Conservation (phyloP, 352 stramenopile species). For the Blastocystis sp. region DNA sequence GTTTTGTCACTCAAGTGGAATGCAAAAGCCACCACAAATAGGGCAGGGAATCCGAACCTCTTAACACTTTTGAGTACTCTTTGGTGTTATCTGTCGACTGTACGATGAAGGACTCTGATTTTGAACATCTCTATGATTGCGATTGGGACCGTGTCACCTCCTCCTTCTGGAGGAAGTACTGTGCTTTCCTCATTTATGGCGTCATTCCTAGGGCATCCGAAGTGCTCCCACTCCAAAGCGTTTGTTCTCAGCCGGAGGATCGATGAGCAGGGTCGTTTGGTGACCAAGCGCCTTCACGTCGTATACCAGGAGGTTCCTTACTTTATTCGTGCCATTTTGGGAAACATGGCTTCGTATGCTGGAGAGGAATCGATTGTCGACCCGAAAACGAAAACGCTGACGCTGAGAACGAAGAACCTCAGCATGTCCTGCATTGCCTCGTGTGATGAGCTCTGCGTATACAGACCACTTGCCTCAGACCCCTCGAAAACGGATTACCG, state of each 20-base stretch:
- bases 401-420: constrained; percentile 59
- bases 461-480: constrained; percentile 15
- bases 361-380: constrained; percentile 68
- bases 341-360: constrained; percentile 56
- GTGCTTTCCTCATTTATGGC: neutral
- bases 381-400: constrained; percentile 63
- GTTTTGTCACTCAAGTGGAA: no score
- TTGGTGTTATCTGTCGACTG: constrained; percentile 57
- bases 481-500: constrained; percentile 21
- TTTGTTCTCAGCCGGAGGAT: constrained; percentile 39
- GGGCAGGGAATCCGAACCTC: neutral
- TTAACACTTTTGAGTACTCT: constrained; percentile 64
- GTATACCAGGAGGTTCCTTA: constrained; percentile 65
- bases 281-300: constrained; percentile 65
- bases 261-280: constrained; percentile 64
- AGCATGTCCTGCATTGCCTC: constrained; percentile 39
- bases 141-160: constrained; percentile 54
- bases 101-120: constrained; percentile 56
- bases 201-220: constrained; percentile 61
- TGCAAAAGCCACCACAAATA: no score
- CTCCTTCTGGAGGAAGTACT: constrained; percentile 70
- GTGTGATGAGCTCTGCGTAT: constrained; percentile 59
- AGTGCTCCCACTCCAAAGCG: constrained; percentile 42
- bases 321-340: constrained; percentile 61
- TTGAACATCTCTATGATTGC: constrained; percentile 58